Base-by-base conservation (phyloP, 2,329 filamentous ascomycete genomes). In the Talaromyces verruculosus region DNA sequence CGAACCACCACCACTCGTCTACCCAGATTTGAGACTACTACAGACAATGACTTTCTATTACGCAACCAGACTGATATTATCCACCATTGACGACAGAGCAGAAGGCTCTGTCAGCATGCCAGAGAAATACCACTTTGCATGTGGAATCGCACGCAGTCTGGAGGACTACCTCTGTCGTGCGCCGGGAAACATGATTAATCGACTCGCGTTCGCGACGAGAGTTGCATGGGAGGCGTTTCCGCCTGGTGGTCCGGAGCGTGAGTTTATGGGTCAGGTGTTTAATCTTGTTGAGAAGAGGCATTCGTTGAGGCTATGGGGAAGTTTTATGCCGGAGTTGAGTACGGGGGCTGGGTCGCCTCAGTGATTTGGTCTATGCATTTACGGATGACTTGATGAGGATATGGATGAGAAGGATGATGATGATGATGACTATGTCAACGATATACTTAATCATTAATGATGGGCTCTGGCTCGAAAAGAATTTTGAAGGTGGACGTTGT, bases 151-250 rank as follows among this genome's bases (percentile, higher is more conserved):
- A 59, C 76, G 76, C 25, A 72, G 73, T 35, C 65, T 77, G 15
- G 74, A 78, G 61, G 78, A 71, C 67, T 78, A 78, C 63, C 74
- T 78, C 10, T 67, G 74, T 3, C 76, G 70, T 0, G 72, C 76
- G 0, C 75, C 76, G 0, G 76, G 76, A 1, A 78, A 78, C 62
- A 78, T 78, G 76, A 78, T 78, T 58, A 78, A 78, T 60, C 76
- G 76, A 1, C 72, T 78, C 11, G 76, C 76, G 0, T 77, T 78
- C 39, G 70, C 76, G 1, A 75, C 75, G 5, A 73, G 76, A 2
- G 76, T 78, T 1, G 76, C 76, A 6, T 78, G 76, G 76, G 76
- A 78, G 59, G 75, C 70, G 0, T 74, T 78, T 43, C 75, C 76
- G 1, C 71, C 72, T 3, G 68, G 66, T 5, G 74, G 75, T 1